Percentiles rank a stretch among this genome's conserved stretches.
Conservation (phyloP, 768 basidiomycete genomes). For the Termitomyces sp. region DNA sequence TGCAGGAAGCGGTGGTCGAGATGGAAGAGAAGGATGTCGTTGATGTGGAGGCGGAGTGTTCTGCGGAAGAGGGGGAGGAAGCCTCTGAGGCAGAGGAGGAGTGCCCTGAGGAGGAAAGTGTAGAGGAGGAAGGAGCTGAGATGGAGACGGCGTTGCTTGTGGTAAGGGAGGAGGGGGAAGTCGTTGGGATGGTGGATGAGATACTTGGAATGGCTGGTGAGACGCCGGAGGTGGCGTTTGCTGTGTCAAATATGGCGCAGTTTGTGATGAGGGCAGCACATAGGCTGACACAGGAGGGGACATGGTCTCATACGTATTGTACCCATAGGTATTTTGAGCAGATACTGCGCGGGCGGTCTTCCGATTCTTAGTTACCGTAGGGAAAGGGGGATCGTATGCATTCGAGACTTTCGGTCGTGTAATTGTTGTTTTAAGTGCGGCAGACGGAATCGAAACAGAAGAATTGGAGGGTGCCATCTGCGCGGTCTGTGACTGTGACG, state of each 20-base stretch:
- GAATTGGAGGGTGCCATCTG: neutral
- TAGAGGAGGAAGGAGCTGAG: constrained; percentile 5
- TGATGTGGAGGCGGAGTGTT: neutral
- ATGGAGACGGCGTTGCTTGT: constrained; percentile 5
- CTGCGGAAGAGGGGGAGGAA: constrained; percentile 1
- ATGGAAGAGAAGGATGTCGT: constrained; percentile 1
- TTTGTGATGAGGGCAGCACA: constrained; percentile 5
- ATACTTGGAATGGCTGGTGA: neutral
- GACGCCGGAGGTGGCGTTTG: constrained; percentile 3
- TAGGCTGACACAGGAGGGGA: constrained; percentile 9
- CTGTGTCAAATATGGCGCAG: constrained; percentile 7
- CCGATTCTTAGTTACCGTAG: constrained; percentile 37
- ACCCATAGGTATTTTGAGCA: constrained; percentile 15
- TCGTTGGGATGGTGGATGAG: constrained; percentile 5
- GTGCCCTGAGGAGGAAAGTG: neutral
- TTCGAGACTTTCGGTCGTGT: constrained; percentile 61
- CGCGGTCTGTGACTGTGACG: constrained; percentile 2
- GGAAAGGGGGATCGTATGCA: constrained; percentile 76
- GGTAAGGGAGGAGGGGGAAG: constrained; percentile 2
- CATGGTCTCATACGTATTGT: constrained; percentile 20
- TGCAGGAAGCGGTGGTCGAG: constrained; percentile 2
- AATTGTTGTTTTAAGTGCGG: constrained; percentile 37
- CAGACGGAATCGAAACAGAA: constrained; percentile 13
- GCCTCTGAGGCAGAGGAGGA: constrained; percentile 6
- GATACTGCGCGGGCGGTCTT: constrained; percentile 16